Conservation (phyloP, 495 filamentous ascomycete genomes). For the Jackrogersella minutella region DNA sequence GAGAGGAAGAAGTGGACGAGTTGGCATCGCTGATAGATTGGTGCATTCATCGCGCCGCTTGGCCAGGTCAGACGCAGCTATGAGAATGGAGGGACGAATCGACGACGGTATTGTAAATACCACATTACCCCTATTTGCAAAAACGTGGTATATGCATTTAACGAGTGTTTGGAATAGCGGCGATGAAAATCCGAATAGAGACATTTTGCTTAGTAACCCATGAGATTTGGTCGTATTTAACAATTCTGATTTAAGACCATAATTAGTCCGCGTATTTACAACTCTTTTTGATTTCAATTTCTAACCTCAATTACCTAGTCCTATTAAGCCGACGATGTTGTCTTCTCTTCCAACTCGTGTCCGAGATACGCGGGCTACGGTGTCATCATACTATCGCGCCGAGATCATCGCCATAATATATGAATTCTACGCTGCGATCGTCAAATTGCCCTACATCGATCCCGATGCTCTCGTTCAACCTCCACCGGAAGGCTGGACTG, state of each 20-base stretch:
- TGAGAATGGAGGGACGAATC: background rate
- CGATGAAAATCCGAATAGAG: too few species aligned
- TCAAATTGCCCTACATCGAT: background rate
- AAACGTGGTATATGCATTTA: too few species aligned
- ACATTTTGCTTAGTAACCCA: too few species aligned
- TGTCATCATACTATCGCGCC: background rate
- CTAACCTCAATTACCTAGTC: too few species aligned
- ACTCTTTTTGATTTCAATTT: too few species aligned
- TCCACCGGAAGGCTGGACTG: background rate
- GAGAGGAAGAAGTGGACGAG: conserved; percentile 40
- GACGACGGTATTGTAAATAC: background rate
- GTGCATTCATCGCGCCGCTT: conserved; percentile 43
- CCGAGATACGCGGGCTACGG: too few species aligned
- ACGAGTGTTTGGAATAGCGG: too few species aligned
- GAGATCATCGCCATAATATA: background rate
- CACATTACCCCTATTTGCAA: background rate
- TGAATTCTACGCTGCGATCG: background rate
- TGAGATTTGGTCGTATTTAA: too few species aligned
- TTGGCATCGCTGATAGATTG: conserved; percentile 49
- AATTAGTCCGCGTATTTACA: too few species aligned
- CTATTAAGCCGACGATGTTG: too few species aligned
- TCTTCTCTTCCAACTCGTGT: too few species aligned
- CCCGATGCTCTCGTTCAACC: background rate
- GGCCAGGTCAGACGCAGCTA: conserved; percentile 30
- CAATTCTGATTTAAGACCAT: too few species aligned